A percentile compares a stretch with the other conserved stretches of the same genome.
phyloP scores from a whole-genome alignment of 2,329 filamentous ascomycete species.

The Phaeosphaeriaceae sp. region DNA sequence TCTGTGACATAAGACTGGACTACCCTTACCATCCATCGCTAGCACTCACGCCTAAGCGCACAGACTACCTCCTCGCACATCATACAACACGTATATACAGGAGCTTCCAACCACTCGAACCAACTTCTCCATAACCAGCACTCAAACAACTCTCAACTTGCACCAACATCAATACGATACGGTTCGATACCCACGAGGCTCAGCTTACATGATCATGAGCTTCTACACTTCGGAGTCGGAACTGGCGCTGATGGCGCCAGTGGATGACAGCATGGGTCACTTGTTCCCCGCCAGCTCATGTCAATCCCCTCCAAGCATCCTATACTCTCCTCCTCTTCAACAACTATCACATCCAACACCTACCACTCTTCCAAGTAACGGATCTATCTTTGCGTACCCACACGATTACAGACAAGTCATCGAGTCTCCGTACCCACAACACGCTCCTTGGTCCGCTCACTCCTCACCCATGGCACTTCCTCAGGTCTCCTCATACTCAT shows the following conservation, averaged over 20 bases:
- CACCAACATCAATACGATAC: slow-evolving; percentile 8
- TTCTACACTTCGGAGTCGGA: slow-evolving; percentile 48
- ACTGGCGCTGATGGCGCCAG: slow-evolving; percentile 43
- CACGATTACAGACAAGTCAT: slow-evolving; percentile 40
- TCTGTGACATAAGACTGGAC: slow-evolving; percentile 40
- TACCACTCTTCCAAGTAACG: slow-evolving; percentile 31
- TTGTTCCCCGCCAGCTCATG: slow-evolving; percentile 47
- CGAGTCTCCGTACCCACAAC: slow-evolving; percentile 44
- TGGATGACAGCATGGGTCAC: slow-evolving; percentile 41
- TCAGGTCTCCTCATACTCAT: slow-evolving; percentile 45
- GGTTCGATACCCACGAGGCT: not conserved
- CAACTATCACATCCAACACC: slow-evolving; percentile 37
- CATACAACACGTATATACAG: slow-evolving; percentile 38
- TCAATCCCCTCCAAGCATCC: slow-evolving; percentile 48
- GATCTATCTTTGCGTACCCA: slow-evolving; percentile 36
- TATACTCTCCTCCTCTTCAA: slow-evolving; percentile 48
- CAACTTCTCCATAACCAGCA: slow-evolving; percentile 12
- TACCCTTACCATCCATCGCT: slow-evolving; percentile 34
- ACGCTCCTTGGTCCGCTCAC: slow-evolving; percentile 41
- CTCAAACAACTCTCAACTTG: slow-evolving; percentile 11
- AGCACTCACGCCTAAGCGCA: slow-evolving; percentile 36
- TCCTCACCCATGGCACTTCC: slow-evolving; percentile 35
- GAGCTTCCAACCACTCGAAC: slow-evolving; percentile 24
- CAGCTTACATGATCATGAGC: slow-evolving; percentile 36
- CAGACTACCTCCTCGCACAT: slow-evolving; percentile 38